Evolutionary conservation across 2,329 filamentous ascomycete genomes (phyloP).

Genomic region (Phaeoacremonium minimum): DNA sequence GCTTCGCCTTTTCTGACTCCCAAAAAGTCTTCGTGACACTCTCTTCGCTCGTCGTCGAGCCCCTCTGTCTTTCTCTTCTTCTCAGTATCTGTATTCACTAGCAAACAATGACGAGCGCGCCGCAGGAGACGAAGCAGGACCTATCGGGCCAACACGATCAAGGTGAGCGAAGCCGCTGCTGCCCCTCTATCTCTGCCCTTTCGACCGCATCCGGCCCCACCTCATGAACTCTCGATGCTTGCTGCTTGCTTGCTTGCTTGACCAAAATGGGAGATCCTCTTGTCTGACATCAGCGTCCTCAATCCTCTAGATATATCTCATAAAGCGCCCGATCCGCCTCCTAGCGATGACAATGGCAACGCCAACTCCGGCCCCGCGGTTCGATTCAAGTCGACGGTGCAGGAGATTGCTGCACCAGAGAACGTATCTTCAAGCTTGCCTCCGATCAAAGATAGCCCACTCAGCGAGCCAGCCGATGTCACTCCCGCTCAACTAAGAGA

Average conservation of each 20-base stretch:
- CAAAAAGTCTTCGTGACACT: too few relatives aligned
- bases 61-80: too few relatives aligned
- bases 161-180: neutral
- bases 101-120: neutral
- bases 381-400: constrained; percentile 66
- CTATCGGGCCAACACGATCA: neutral
- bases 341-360: constrained; percentile 16
- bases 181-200: neutral
- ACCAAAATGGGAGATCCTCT: too few relatives aligned
- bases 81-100: too few relatives aligned
- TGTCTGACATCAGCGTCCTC: neutral
- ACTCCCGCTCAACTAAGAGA: constrained; percentile 64
- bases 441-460: constrained; percentile 12
- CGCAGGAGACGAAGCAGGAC: neutral
- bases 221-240: too few relatives aligned
- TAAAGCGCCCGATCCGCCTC: constrained; percentile 6
- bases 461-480: constrained; percentile 33
- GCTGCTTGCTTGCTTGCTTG: too few relatives aligned
- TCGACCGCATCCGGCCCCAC: neutral
- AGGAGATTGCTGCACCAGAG: constrained; percentile 60
- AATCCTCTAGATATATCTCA: constrained; percentile 7
- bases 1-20: too few relatives aligned
- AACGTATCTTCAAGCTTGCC: constrained; percentile 16
- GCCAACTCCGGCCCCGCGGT: constrained; percentile 45
- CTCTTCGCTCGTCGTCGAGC: too few relatives aligned